A percentile compares a stretch with the other conserved stretches of the same genome.
Evolutionary conservation across 805 yeast genomes (phyloP).

Genomic region (Lachancea sp.): DNA sequence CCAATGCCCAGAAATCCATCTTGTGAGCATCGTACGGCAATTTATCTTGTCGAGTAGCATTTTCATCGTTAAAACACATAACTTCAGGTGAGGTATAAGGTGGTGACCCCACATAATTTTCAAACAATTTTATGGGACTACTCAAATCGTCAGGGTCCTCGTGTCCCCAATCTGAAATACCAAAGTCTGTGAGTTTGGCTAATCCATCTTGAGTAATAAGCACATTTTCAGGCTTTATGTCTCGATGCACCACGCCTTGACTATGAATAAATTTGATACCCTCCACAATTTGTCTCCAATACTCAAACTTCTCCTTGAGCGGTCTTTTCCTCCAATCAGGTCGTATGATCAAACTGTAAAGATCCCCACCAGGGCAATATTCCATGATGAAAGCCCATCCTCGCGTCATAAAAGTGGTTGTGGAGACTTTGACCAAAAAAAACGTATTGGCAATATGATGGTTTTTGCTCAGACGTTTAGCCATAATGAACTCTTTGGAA

Average conservation of each 20-base stretch:
- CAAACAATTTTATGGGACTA: slow-evolving; percentile 34
- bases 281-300: slow-evolving; percentile 60
- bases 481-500: slow-evolving; percentile 55
- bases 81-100: slow-evolving; percentile 81
- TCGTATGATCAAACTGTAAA: slow-evolving; percentile 47
- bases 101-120: slow-evolving; percentile 66
- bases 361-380: slow-evolving; percentile 54
- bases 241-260: slow-evolving; percentile 63
- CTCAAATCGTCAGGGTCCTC: slow-evolving; percentile 43
- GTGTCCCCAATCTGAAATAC: slow-evolving; percentile 64
- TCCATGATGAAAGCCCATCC: slow-evolving; percentile 78
- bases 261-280: slow-evolving; percentile 61
- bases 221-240: slow-evolving; percentile 70
- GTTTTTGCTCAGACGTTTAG: slow-evolving; percentile 46
- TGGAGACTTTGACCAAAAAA: slow-evolving; percentile 51
- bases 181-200: slow-evolving; percentile 69
- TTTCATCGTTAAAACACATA: slow-evolving; percentile 40
- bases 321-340: slow-evolving; percentile 54
- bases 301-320: slow-evolving; percentile 50
- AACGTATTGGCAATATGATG: slow-evolving; percentile 55
- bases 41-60: slow-evolving; percentile 22
- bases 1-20: slow-evolving; percentile 70
- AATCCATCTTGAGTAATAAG: slow-evolving; percentile 53
- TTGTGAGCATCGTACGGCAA: slow-evolving; percentile 54
- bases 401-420: slow-evolving; percentile 46